Conservation (phyloP, 208 protist species). For the Balamuthia mandrillaris region DNA sequence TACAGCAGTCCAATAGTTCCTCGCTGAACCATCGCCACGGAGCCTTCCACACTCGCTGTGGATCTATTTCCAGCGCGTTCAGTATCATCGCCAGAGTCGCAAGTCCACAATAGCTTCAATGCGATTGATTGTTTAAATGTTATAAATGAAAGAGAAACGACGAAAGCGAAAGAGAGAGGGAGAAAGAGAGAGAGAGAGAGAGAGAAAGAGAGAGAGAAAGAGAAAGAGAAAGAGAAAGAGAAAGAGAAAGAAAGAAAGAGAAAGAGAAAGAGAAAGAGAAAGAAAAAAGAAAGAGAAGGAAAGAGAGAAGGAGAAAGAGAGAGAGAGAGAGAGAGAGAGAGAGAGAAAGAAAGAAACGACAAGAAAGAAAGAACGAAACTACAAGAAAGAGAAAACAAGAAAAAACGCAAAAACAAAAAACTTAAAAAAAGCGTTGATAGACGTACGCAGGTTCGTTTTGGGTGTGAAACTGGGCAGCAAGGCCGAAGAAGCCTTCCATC, state of each 20-base stretch:
- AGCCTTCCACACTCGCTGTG: slow-evolving; percentile 74
- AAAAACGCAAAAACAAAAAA: neutral
- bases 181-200: no score
- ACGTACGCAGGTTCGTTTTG: neutral
- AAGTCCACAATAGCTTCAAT: slow-evolving; percentile 64
- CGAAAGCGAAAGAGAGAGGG: no score
- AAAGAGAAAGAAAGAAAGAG: no score
- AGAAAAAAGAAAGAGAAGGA: neutral
- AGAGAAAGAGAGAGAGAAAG: no score
- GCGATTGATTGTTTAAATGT: neutral
- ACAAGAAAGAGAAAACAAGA: neutral
- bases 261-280: no score
- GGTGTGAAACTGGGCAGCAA: neutral
- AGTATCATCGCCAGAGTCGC: slow-evolving; percentile 75
- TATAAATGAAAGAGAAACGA: no score
- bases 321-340: neutral
- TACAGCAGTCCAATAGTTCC: slow-evolving; percentile 74
- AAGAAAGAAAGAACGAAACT: neutral
- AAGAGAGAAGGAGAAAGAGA: neutral
- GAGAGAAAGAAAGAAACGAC: neutral
- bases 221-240: no score
- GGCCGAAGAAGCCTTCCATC: neutral
- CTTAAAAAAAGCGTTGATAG: neutral
- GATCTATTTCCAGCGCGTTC: slow-evolving; percentile 73
- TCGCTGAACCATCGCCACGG: slow-evolving; percentile 79